phyloP scores from a whole-genome alignment of 805 yeast genomes.

The Yarrowia deformans region DNA sequence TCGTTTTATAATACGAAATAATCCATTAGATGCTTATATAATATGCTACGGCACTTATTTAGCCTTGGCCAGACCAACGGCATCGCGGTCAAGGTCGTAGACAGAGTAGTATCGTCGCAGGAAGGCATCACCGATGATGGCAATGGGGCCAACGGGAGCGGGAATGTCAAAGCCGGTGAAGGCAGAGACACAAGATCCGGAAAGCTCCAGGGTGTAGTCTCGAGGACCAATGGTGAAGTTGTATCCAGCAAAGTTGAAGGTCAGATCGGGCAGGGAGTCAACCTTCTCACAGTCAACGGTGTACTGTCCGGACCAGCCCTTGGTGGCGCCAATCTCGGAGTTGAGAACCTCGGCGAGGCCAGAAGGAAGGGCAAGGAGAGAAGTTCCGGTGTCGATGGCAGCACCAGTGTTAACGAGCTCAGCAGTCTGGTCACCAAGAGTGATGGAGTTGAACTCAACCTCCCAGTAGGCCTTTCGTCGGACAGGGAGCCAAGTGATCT shows the following conservation, averaged over 20 bases:
- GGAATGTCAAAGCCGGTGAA: conserved; percentile 98
- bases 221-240: conserved; percentile 88
- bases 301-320: conserved; percentile 98
- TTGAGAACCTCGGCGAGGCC: conserved; percentile 95
- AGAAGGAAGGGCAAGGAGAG: conserved; percentile 92
- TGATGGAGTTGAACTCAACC: conserved; percentile 88
- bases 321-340: conserved; percentile 95
- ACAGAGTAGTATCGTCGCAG: conserved; percentile 93
- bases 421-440: conserved; percentile 92
- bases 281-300: conserved; percentile 87
- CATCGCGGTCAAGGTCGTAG: conserved; percentile 87
- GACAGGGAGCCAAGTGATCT: conserved; percentile 94
- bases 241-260: conserved; percentile 86
- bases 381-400: conserved; percentile 98
- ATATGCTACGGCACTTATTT: conserved; percentile 40
- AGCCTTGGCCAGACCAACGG: conserved; percentile 92
- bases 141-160: conserved; percentile 94
- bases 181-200: conserved; percentile 95
- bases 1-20: background rate
- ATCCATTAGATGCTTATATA: conserved; percentile 34
- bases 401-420: conserved; percentile 86
- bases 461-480: conserved; percentile 99
- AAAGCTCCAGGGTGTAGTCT: conserved; percentile 92
- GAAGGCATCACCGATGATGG: conserved; percentile 97
- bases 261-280: conserved; percentile 86